A percentile compares a stretch with the other conserved stretches of the same genome.
These are phyloP conservation scores for Macroventuria anomochaeta DNA, from an alignment of 2,329 filamentous ascomycete genomes.

Conservation along the genomic window DNA sequence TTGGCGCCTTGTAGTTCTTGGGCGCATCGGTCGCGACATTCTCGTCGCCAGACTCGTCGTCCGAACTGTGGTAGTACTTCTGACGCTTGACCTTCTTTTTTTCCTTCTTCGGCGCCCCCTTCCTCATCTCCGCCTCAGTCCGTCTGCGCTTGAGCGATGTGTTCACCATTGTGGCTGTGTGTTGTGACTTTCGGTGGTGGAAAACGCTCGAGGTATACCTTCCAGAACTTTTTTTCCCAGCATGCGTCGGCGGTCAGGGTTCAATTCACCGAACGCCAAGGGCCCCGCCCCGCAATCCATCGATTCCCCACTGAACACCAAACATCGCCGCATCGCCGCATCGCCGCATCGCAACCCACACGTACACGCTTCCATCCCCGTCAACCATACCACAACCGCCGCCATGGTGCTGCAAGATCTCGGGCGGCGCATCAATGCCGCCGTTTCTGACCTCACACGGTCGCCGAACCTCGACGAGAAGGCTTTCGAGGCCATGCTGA, in stretches of 20 bases:
- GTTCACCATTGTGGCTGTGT: constrained; percentile 44
- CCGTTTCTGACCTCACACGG: constrained; percentile 89
- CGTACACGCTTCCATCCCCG: not conserved
- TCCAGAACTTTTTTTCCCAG: constrained; percentile 21
- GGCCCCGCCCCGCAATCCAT: constrained; percentile 24
- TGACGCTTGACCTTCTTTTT: constrained; percentile 69
- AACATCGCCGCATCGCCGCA: constrained; percentile 21
- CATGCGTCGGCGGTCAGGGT: constrained; percentile 30
- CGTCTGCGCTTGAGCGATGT: constrained; percentile 62
- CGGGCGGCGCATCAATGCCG: constrained; percentile 96
- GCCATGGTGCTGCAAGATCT: constrained; percentile 98
- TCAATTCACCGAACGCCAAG: constrained; percentile 41
- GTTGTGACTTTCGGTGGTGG: constrained; percentile 6
- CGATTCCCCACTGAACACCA: constrained; percentile 30
- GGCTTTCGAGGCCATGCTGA: constrained; percentile 97
- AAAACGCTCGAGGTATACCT: too few species aligned
- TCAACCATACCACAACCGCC: constrained; percentile 24
- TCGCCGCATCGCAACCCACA: constrained; percentile 16
- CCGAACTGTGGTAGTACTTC: constrained; percentile 68
- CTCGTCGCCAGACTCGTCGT: constrained; percentile 64
- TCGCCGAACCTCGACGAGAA: constrained; percentile 96
- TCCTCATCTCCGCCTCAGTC: constrained; percentile 64
- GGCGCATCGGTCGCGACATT: constrained; percentile 41
- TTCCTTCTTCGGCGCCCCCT: constrained; percentile 59
- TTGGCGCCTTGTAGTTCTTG: constrained; percentile 57